Evolutionary conservation across 1,139 yeast species (phyloP).

Genomic region (Candida freyschussii): DNA sequence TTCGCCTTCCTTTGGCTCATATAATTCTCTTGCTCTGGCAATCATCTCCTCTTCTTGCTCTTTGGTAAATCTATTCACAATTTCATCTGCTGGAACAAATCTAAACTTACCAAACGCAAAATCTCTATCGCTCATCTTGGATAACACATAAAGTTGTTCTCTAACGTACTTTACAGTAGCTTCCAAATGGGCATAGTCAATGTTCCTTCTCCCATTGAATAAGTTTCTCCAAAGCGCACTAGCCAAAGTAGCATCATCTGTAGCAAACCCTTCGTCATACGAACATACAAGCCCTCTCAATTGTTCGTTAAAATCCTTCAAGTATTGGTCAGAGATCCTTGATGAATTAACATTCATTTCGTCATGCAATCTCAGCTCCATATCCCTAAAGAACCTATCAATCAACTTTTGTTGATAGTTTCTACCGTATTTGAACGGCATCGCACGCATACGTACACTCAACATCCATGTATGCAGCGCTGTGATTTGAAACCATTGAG

Average conservation of each 20-base stretch:
- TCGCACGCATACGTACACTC: slow-evolving; percentile 89
- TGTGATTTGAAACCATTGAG: slow-evolving; percentile 94
- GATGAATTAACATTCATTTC: slow-evolving; percentile 85
- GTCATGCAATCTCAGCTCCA: slow-evolving; percentile 77
- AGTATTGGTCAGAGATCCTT: slow-evolving; percentile 76
- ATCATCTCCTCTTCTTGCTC: slow-evolving; percentile 50
- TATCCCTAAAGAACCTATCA: slow-evolving; percentile 84
- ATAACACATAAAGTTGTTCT: slow-evolving; percentile 81
- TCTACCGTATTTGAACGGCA: slow-evolving; percentile 86
- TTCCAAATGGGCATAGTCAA: slow-evolving; percentile 80
- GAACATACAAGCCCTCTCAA: slow-evolving; percentile 84
- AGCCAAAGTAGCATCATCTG: slow-evolving; percentile 81
- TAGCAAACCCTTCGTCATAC: slow-evolving; percentile 86
- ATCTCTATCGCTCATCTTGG: slow-evolving; percentile 82
- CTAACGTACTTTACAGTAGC: slow-evolving; percentile 85
- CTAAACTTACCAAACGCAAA: slow-evolving; percentile 86
- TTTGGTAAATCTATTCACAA: slow-evolving; percentile 64
- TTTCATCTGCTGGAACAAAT: slow-evolving; percentile 80
- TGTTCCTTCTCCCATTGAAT: slow-evolving; percentile 78
- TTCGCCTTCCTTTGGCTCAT: slow-evolving; percentile 37
- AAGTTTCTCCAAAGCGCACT: slow-evolving; percentile 89
- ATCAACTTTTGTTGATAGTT: slow-evolving; percentile 90
- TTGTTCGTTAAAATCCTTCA: slow-evolving; percentile 88
- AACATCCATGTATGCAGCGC: slow-evolving; percentile 90
- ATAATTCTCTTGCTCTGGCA: slow-evolving; percentile 37